Conservation (phyloP, 768 basidiomycete genomes). For the Lactarius evosmus region DNA sequence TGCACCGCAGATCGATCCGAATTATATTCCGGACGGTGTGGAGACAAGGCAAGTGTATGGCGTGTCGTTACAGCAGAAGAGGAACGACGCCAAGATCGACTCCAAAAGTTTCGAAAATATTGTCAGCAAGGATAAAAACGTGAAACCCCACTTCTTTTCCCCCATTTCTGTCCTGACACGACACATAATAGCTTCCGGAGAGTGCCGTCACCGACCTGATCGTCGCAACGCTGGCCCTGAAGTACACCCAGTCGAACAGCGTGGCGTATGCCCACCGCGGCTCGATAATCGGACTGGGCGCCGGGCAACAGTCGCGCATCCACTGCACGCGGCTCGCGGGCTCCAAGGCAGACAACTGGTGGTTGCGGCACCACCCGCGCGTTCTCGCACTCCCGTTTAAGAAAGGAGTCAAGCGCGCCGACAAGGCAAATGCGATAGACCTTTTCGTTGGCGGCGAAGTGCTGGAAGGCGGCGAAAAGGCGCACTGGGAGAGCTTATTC, state of each 20-base stretch:
- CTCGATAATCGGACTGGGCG: constrained; percentile 91
- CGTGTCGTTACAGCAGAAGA: constrained; percentile 80
- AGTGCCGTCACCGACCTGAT: constrained; percentile 86
- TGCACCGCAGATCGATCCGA: constrained; percentile 73
- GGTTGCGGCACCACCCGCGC: constrained; percentile 94
- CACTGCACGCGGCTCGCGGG: constrained; percentile 99
- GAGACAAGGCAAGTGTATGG: constrained; percentile 98
- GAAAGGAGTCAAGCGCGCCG: constrained; percentile 94
- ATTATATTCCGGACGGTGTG: constrained; percentile 68
- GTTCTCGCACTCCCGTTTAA: constrained; percentile 94
- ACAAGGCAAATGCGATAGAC: constrained; percentile 98
- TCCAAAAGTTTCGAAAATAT: constrained; percentile 77
- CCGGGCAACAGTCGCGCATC: constrained; percentile 97
- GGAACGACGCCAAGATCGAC: constrained; percentile 89
- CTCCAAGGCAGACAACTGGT: constrained; percentile 98
- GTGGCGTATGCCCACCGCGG: constrained; percentile 94
- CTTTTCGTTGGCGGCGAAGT: constrained; percentile 89
- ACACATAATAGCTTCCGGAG: constrained; percentile 57
- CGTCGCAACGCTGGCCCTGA: constrained; percentile 93
- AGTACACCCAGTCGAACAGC: constrained; percentile 99
- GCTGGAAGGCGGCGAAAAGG: constrained; percentile 84
- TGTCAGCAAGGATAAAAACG: constrained; percentile 86
- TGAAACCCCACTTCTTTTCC: constrained; percentile 36
- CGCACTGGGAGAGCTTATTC: constrained; percentile 89
- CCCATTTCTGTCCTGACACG: background rate